Percentiles rank a stretch among this genome's conserved stretches.
phyloP scores from a whole-genome alignment of 306 rosid genomes.

The Casuarina equisetifolia region DNA sequence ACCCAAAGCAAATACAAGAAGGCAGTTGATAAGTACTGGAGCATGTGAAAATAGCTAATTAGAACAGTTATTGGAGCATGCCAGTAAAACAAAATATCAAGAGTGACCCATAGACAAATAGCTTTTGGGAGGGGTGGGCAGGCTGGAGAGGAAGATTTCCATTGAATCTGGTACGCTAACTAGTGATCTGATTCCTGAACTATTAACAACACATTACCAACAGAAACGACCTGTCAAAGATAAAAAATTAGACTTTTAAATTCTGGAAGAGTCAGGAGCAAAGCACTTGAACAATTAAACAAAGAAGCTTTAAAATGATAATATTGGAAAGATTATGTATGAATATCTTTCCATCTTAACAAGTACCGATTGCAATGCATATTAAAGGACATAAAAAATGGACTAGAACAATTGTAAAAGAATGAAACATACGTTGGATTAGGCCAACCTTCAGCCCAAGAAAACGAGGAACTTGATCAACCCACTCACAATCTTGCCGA shows the following conservation, averaged over 20 bases:
- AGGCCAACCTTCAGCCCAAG: constrained; percentile 99
- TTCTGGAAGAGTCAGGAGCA: background rate
- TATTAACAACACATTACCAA: background rate
- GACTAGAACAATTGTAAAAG: constrained; percentile 20
- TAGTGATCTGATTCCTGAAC: background rate
- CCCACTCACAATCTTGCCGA: constrained; percentile 97
- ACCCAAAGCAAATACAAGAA: background rate
- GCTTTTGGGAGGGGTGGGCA: background rate
- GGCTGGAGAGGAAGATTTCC: background rate
- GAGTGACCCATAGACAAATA: background rate
- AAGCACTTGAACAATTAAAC: background rate
- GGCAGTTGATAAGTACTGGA: background rate
- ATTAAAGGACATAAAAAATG: background rate
- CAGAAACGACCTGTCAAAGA: background rate
- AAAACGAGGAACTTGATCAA: constrained; percentile 98
- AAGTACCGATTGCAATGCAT: background rate
- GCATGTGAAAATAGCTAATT: background rate
- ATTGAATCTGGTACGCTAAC: background rate
- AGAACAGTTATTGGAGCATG: background rate
- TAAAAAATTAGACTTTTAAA: background rate
- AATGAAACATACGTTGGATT: constrained; percentile 88
- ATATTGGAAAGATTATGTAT: background rate
- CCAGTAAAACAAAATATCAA: background rate
- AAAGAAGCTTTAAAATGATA: constrained; percentile 11
- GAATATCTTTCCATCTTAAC: constrained; percentile 10